Base-by-base conservation (phyloP, 495 filamentous ascomycete genomes). In the Jackrogersella multiformis region DNA sequence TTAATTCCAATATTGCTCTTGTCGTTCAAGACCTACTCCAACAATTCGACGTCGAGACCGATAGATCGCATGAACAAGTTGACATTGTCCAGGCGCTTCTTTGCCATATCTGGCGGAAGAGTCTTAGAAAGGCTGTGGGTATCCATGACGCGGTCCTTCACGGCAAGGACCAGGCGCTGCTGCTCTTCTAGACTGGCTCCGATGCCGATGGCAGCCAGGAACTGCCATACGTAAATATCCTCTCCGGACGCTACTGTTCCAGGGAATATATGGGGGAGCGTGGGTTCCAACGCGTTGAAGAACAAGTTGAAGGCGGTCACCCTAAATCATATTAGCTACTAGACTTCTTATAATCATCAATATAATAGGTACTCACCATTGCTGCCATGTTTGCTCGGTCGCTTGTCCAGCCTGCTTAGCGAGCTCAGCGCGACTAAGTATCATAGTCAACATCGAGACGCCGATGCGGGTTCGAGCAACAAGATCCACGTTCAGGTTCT, bases 61-160 rank as follows among this genome's bases (percentile, higher is more conserved):
- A 99, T 98, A 53, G 94, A 95, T 65, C 92, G 87, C 94, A 99
- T 97, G 76, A 99, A 99, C 26, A 99, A 80, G 77, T 99, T 98
- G 68, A 99, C 96, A 73, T 97, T 94, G 59, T 89, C 89, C 45
- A 96, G 82, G 56, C 93, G 88, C 73, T 89, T 85, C 69, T 85
- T 87, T 15, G 89, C 86, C 86, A 97, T 89, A 39, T 95, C 92
- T 15, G 88, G 82, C 10, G 96, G 95, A 12, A 98, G 86, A 2
- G 90, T 92, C 81, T 95, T 97, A 73, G 91, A 89, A 30, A 96
- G 87, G 35, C 82, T 79, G 6, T 97, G 90, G 2, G 95, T 98
- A 73, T 97, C 95, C 93, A 98, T 96, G 55, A 99, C 95, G 56
- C 94, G 88, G 69, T 98, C 96, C 88, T 97, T 99, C 49, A 99